Base-by-base conservation (phyloP, 2,329 filamentous ascomycete species). In the Pseudocercospora eumusae region DNA sequence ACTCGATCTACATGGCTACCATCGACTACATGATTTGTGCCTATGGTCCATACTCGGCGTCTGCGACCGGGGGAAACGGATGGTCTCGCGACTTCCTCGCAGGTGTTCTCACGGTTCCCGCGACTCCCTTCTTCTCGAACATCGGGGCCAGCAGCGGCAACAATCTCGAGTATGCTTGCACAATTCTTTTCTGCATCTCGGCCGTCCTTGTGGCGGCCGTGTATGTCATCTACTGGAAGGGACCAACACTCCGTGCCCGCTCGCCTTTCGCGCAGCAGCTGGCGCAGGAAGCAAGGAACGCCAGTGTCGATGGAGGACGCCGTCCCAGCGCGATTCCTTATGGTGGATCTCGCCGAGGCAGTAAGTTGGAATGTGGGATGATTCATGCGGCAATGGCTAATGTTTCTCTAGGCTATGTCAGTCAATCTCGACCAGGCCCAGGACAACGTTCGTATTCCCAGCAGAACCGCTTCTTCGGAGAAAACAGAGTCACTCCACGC, bases 11-110 rank as follows among this genome's bases (percentile, higher is more conserved):
- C 77, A 89, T 90, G 85, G 86, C 88, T 0, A 90, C 88, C 1
- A 89, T 91, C 66, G 87, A 92, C 74, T 92, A 92, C 77, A 91
- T 91, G 84, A 84, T 91, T 36, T 87, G 86, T 67, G 86, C 88
- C 0, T 89, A 91, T 69, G 89, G 89, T 0, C 86, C 86, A 0
- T 92, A 91, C 73, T 87, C 88, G 1, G 88, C 89, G 1, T 90
- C 88, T 0, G 89, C 89, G 1, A 91, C 89, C 0, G 89, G 89
- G 52, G 89, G 89, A 31, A 92, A 92, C 66, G 89, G 89, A 1
- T 91, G 88, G 78, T 82, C 88, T 1, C 83, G 89, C 68, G 89
- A 92, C 70, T 89, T 92, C 76, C 78, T 92, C 0, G 89, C 89
- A 1, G 89, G 89, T 76, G 82, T 91, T 3, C 82, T 90, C 1